These are phyloP conservation scores for Didymella arachidicola DNA, from an alignment of 2,329 filamentous ascomycete genomes.

Conservation along the genomic window DNA sequence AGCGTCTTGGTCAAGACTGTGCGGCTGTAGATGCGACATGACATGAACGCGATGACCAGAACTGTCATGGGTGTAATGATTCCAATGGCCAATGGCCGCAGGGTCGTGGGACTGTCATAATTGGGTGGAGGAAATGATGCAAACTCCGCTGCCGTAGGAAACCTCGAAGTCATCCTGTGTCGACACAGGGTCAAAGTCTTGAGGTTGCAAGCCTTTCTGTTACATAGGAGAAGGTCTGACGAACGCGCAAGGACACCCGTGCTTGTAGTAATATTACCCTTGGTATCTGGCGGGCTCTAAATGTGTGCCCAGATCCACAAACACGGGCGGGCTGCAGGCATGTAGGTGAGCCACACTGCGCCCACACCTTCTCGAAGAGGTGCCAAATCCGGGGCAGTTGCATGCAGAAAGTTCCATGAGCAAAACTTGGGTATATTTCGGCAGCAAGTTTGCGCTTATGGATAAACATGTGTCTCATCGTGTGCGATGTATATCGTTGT, in stretches of 20 bases:
- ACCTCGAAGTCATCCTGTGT: conserved; percentile 35
- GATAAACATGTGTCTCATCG: not conserved
- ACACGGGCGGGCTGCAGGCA: conserved; percentile 10
- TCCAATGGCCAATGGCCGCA: conserved; percentile 33
- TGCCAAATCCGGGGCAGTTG: conserved; percentile 10
- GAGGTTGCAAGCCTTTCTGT: conserved; percentile 7
- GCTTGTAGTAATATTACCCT: conserved; percentile 1
- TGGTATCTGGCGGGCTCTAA: conserved; percentile 8
- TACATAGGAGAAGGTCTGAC: conserved; percentile 12
- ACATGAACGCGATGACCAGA: conserved; percentile 28
- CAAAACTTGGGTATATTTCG: not conserved
- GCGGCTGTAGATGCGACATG: conserved; percentile 37
- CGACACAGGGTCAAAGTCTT: conserved; percentile 9
- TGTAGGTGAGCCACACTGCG: conserved; percentile 16
- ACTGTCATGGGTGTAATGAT: conserved; percentile 35
- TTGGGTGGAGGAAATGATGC: conserved; percentile 40
- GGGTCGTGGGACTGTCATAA: conserved; percentile 39
- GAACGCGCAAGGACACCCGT: conserved; percentile 8
- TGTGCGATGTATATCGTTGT: not conserved
- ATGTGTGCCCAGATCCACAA: conserved; percentile 3
- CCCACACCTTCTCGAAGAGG: conserved; percentile 20
- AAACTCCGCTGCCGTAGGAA: conserved; percentile 37
- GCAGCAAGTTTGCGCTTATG: conserved; percentile 1
- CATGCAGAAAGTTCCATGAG: conserved; percentile 7
- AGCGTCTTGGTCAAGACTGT: conserved; percentile 35